A percentile compares a stretch with the other conserved stretches of the same genome.
Evolutionary conservation across 805 yeast genomes (phyloP).

Genomic region (Candida saitoana): DNA sequence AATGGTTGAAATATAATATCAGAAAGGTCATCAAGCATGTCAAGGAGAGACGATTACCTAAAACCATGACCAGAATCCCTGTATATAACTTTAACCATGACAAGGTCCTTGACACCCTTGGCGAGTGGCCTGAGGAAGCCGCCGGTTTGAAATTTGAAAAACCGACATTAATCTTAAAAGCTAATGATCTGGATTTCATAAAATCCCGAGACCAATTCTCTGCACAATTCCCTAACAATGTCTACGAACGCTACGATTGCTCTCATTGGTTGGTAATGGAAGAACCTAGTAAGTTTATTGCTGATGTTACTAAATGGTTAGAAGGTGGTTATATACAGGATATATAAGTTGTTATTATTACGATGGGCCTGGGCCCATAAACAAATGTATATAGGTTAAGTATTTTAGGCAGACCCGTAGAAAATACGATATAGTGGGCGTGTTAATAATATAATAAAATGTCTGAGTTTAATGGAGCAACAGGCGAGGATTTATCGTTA

Average conservation of each 20-base stretch:
- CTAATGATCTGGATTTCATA: conserved; percentile 40
- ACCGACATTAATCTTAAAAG: conserved; percentile 44
- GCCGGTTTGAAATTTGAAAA: conserved; percentile 15
- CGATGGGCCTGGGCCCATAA: too few species aligned
- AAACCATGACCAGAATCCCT: conserved; percentile 15
- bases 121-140: conserved; percentile 22
- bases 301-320: conserved; percentile 9
- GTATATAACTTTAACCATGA: conserved; percentile 20
- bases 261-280: conserved; percentile 42
- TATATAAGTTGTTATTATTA: too few species aligned
- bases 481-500: conserved; percentile 38
- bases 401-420: too few species aligned
- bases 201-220: conserved; percentile 22
- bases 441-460: conserved; percentile 17
- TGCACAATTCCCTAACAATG: conserved; percentile 20
- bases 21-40: conserved; percentile 5
- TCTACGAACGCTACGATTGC: conserved; percentile 19
- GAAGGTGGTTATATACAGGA: too few species aligned
- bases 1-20: conserved; percentile 38
- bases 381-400: too few species aligned
- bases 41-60: conserved; percentile 1
- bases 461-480: conserved; percentile 37
- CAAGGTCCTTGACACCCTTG: conserved; percentile 14
- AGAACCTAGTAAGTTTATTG: conserved; percentile 29
- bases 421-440: too few species aligned